phyloP scores from a whole-genome alignment of 1,139 yeast genomes.

The Meyerozyma carpophila region DNA sequence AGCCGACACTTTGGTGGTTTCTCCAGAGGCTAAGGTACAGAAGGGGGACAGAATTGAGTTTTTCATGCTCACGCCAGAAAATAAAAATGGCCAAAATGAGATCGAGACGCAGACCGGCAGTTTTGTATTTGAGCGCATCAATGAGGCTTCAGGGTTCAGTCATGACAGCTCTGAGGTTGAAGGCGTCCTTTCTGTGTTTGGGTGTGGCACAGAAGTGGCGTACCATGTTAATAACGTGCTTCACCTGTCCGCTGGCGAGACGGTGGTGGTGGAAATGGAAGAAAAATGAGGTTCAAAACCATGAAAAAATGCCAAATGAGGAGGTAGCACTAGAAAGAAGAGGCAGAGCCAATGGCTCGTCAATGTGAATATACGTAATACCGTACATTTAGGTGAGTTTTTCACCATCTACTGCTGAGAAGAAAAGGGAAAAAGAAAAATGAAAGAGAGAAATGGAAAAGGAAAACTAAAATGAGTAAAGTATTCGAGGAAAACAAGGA shows the following conservation, averaged over 20 bases:
- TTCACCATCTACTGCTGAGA: too few species aligned
- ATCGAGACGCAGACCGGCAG: slow-evolving; percentile 4
- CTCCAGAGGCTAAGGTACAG: slow-evolving; percentile 45
- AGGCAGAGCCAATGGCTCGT: too few species aligned
- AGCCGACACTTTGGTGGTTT: slow-evolving; percentile 52
- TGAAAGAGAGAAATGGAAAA: too few species aligned
- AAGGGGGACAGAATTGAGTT: slow-evolving; percentile 46
- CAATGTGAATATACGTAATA: too few species aligned
- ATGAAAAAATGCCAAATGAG: too few species aligned
- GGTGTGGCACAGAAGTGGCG: slow-evolving; percentile 47
- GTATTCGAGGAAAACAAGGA: too few species aligned
- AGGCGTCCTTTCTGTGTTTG: slow-evolving; percentile 18
- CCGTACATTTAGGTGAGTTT: too few species aligned
- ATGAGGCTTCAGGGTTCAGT: slow-evolving; percentile 3
- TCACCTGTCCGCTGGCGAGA: slow-evolving; percentile 42
- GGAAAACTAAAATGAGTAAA: too few species aligned
- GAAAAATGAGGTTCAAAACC: background rate
- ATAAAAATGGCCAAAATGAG: slow-evolving; percentile 11
- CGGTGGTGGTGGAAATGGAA: background rate
- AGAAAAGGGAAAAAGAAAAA: too few species aligned
- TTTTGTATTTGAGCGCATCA: slow-evolving; percentile 10
- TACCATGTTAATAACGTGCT: slow-evolving; percentile 32
- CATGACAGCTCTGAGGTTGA: background rate
- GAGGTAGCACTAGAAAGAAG: too few species aligned
- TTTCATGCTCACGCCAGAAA: slow-evolving; percentile 40